phyloP scores from a whole-genome alignment of 78 protist genomes.

The Ministeria vibrans region DNA sequence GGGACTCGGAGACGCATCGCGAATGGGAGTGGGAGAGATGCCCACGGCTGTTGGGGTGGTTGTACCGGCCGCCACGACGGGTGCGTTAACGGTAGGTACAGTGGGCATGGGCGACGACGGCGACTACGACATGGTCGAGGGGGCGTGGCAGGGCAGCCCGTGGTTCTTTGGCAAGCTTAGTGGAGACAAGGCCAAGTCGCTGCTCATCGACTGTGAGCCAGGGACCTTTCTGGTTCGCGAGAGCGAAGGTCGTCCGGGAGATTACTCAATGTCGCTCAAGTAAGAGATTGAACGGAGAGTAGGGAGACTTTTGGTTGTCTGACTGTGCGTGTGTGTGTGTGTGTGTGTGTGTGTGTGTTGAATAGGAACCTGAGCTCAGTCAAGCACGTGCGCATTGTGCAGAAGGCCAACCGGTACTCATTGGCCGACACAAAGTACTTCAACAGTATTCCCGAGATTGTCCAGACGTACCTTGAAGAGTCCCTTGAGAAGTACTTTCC shows the following conservation, averaged over 20 bases:
- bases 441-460: too few relatives aligned
- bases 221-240: conserved; percentile 28
- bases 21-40: too few relatives aligned
- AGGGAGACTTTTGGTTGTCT: background rate
- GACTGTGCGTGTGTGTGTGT: background rate
- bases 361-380: background rate
- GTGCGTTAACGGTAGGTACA: too few relatives aligned
- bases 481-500: too few relatives aligned
- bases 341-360: background rate
- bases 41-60: too few relatives aligned
- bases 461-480: too few relatives aligned
- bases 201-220: background rate
- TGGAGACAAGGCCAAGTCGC: conserved; percentile 18
- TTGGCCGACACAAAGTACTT: too few relatives aligned
- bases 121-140: too few relatives aligned
- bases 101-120: too few relatives aligned
- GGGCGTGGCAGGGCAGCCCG: too few relatives aligned
- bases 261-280: conserved; percentile 13
- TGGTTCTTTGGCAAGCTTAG: conserved; percentile 32
- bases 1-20: too few relatives aligned
- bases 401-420: background rate
- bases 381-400: conserved; percentile 2
- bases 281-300: background rate
- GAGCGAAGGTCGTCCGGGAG: conserved; percentile 22
- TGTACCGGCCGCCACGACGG: too few relatives aligned